Percentiles rank a stretch among this genome's conserved stretches.
These are phyloP conservation scores for Mesembryanthemum crystallinum DNA, from an alignment of 148 eudicot species.

Conservation along the genomic window DNA sequence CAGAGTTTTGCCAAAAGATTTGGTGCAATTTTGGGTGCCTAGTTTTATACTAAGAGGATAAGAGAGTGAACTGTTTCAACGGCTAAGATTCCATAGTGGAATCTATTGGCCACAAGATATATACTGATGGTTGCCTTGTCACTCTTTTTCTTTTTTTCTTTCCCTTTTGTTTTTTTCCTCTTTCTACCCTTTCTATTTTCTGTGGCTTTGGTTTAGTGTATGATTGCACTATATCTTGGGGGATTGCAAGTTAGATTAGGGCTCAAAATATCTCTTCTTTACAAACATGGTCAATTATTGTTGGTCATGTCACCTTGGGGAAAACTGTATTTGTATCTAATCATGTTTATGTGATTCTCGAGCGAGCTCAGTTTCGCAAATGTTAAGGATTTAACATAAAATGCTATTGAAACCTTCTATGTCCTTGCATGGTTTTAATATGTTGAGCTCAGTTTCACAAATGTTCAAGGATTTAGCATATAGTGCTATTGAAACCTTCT, in stretches of 20 bases:
- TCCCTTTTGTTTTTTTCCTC: neutral
- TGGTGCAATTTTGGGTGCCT: conserved; percentile 25
- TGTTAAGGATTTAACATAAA: no score
- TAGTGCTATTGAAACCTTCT: no score
- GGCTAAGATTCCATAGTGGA: conserved; percentile 39
- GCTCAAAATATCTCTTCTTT: neutral
- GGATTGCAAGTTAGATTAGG: neutral
- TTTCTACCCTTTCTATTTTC: neutral
- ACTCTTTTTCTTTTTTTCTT: neutral
- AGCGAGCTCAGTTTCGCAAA: no score
- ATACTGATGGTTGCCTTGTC: neutral
- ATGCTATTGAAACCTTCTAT: no score
- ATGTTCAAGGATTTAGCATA: no score
- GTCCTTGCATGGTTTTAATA: no score
- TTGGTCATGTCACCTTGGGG: neutral
- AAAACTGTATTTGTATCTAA: no score
- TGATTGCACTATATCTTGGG: neutral
- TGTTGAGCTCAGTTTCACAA: no score
- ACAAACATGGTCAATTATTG: neutral
- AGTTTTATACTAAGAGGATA: conserved; percentile 37
- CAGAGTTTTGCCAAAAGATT: conserved; percentile 21
- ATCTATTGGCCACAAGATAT: conserved; percentile 7
- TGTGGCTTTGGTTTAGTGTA: conserved; percentile 21
- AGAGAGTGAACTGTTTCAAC: conserved; percentile 36
- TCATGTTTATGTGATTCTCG: no score